Percentiles rank a stretch among this genome's conserved stretches.
These are phyloP conservation scores for Kuraishia piskuri DNA, from an alignment of 805 yeast genomes.

Conservation along the genomic window DNA sequence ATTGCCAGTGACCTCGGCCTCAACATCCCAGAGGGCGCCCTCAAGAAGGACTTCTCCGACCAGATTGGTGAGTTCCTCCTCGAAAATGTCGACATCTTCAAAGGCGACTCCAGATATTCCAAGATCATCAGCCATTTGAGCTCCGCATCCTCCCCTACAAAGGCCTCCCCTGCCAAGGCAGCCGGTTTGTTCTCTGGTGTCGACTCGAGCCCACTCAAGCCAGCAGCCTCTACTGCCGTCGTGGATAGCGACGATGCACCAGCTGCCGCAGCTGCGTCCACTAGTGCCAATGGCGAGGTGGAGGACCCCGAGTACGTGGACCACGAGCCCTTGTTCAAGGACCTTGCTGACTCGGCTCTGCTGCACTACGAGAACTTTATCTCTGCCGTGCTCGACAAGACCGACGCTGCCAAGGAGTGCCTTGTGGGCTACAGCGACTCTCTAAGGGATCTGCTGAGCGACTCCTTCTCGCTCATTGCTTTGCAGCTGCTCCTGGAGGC, in stretches of 20 bases:
- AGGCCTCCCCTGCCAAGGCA: slow-evolving; percentile 1
- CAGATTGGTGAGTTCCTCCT: slow-evolving; percentile 13
- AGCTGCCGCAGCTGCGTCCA: slow-evolving; percentile 4
- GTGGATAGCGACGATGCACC: slow-evolving; percentile 11
- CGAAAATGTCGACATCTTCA: slow-evolving; percentile 14
- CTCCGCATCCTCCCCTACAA: slow-evolving; percentile 5
- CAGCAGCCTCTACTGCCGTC: slow-evolving; percentile 3
- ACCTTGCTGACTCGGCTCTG: slow-evolving; percentile 5
- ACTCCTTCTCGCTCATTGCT: slow-evolving; percentile 22
- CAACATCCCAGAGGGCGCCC: slow-evolving; percentile 13
- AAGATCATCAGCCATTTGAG: slow-evolving; percentile 14
- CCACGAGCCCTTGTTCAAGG: slow-evolving; percentile 1
- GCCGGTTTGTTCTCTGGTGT: background rate
- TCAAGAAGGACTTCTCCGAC: slow-evolving; percentile 20
- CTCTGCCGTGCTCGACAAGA: slow-evolving; percentile 6
- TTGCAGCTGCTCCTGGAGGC: slow-evolving; percentile 17
- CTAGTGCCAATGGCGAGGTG: slow-evolving; percentile 5
- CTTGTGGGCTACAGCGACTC: slow-evolving; percentile 17
- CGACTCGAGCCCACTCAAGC: background rate
- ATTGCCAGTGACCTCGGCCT: slow-evolving; percentile 21
- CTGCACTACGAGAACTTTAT: background rate
- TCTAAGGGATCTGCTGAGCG: slow-evolving; percentile 21
- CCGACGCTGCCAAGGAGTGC: slow-evolving; percentile 11
- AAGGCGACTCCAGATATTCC: slow-evolving; percentile 17
- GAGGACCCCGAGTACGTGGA: slow-evolving; percentile 9